phyloP scores from a whole-genome alignment of 441 rosid genomes.

The Dalechampia spathulata region DNA sequence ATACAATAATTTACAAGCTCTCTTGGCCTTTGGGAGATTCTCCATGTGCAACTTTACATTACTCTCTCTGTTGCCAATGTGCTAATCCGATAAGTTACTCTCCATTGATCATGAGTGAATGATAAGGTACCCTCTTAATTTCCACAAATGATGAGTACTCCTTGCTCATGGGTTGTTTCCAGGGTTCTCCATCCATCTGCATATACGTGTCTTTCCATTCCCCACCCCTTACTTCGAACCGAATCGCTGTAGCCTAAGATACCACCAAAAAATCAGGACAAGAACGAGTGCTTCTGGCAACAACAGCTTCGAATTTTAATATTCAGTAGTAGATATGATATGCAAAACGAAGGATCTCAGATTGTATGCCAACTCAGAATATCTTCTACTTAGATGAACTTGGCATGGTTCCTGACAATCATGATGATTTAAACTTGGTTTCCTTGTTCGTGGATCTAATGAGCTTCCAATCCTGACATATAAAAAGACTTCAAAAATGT shows the following conservation, averaged over 20 bases:
- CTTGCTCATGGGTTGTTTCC: conserved; percentile 76
- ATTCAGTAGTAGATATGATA: too few species aligned
- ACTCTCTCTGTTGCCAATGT: neutral
- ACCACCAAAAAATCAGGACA: neutral
- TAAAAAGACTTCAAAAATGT: too few species aligned
- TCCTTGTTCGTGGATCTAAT: too few species aligned
- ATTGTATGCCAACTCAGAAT: too few species aligned
- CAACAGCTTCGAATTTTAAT: neutral
- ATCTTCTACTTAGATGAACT: too few species aligned
- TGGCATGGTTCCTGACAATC: too few species aligned
- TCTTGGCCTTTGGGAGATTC: neutral
- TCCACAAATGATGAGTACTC: conserved; percentile 71
- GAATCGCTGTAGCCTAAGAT: conserved; percentile 72
- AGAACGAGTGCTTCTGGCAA: neutral
- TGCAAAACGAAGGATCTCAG: too few species aligned
- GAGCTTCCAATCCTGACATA: too few species aligned
- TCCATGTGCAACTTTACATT: conserved; percentile 7
- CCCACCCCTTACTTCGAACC: conserved; percentile 83
- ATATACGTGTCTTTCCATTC: conserved; percentile 77
- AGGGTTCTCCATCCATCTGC: conserved; percentile 99
- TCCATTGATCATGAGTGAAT: conserved; percentile 61
- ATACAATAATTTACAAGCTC: conserved; percentile 12
- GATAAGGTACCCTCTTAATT: conserved; percentile 71
- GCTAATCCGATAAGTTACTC: conserved; percentile 22
- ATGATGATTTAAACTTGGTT: too few species aligned